Evolutionary conservation across 2,329 filamentous ascomycete species (phyloP), one percentile per base, ranked within the genome.

Genomic region (Nectriaceae sp.): DNA sequence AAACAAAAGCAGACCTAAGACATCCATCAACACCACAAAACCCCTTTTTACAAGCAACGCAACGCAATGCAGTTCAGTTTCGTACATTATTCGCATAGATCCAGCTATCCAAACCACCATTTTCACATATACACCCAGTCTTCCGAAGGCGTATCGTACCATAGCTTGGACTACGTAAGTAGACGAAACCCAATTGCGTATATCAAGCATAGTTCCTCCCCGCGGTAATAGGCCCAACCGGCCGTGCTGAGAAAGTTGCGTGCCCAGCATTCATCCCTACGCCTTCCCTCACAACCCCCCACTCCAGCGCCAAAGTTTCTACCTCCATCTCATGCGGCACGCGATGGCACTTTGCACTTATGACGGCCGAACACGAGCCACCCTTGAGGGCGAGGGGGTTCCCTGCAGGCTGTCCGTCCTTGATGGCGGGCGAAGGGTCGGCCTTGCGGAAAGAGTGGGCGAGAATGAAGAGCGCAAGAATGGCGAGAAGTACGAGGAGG

Each of bases 301-400:
- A 80, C 21, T 65, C 62, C 6, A 80, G 61, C 21, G 63, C 56
- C 55, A 64, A 46, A 53, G 62, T 48, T 66, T 70, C 72, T 46
- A 77, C 64, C 18, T 54, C 55, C 41, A 60, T 61, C 33, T 63
- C 64, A 8, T 57, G 59, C 16, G 61, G 55, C 22, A 59, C 54
- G 4, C 70, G 65, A 47, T 79, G 77, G 61, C 77, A 79, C 42
- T 72, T 64, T 20, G 77, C 70, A 60, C 72, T 75, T 52, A 82
- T 59, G n/a, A 79, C 77, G 8, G 76, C 78, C 50, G 75, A 78
- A 65, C 77, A 80, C 36, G 70, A 67, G 11, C 77, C 77, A 22
- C 72, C 76, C 19, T 60, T 63, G 29, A 81, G 56, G 2, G 69
- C 69, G 20, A 81, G 70, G 19, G 78, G 78, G 64, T 80, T 81